phyloP scores from a whole-genome alignment of 23 red algal genomes.

The Pyropia haitanensis region DNA sequence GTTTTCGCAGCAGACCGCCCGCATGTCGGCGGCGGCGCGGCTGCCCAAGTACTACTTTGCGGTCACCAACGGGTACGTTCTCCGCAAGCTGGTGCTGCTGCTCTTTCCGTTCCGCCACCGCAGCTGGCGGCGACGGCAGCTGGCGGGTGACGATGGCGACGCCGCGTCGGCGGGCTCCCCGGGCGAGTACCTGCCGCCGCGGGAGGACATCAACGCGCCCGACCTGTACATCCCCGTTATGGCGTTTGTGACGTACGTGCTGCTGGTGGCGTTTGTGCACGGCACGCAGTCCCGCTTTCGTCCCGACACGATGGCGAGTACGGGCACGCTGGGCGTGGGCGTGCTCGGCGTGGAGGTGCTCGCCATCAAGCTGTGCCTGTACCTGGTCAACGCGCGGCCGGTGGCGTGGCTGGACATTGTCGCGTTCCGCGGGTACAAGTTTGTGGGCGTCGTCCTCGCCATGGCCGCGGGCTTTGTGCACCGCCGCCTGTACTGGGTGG shows the following conservation, averaged over 20 bases:
- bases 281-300: constrained; percentile 74
- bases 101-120: constrained; percentile 66
- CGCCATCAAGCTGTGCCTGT: constrained; percentile 71
- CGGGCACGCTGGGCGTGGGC: constrained; percentile 57
- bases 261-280: constrained; percentile 83
- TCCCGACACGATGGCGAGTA: constrained; percentile 69
- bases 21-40: constrained; percentile 13
- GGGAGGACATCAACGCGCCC: constrained; percentile 97
- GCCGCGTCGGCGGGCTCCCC: constrained; percentile 5
- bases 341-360: constrained; percentile 75
- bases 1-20: constrained; percentile 11
- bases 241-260: constrained; percentile 87
- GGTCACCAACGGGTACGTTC: constrained; percentile 77
- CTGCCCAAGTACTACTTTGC: constrained; percentile 94
- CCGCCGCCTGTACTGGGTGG: constrained; percentile 34
- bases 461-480: constrained; percentile 32
- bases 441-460: constrained; percentile 77
- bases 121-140: constrained; percentile 33
- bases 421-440: constrained; percentile 90
- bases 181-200: constrained; percentile 40
- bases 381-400: constrained; percentile 60
- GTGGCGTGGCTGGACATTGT: constrained; percentile 84
- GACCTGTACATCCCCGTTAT: constrained; percentile 97
- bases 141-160: constrained; percentile 42
- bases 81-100: constrained; percentile 73